Evolutionary conservation across 2,329 filamentous ascomycete genomes (phyloP).

Genomic region (Penicillium fuscoglaucum): DNA sequence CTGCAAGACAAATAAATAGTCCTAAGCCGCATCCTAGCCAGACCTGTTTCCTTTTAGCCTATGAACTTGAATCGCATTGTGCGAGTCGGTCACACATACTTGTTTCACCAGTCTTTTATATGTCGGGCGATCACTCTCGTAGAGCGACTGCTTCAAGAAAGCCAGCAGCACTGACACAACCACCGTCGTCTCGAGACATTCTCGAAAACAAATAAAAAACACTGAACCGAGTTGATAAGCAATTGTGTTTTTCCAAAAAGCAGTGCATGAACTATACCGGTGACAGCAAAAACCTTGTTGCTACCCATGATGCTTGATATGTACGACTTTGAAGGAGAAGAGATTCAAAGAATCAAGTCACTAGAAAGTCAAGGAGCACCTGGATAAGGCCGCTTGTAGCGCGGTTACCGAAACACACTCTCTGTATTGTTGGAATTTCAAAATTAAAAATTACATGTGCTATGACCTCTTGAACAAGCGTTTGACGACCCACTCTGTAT

Average conservation of each 20-base stretch:
- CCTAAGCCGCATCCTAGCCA: slow-evolving; percentile 70
- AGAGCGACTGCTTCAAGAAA: slow-evolving; percentile 79
- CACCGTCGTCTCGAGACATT: slow-evolving; percentile 79
- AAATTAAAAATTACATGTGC: neutral
- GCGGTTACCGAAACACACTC: neutral
- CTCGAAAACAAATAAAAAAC: slow-evolving; percentile 61
- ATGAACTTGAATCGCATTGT: neutral
- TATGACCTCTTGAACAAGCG: neutral
- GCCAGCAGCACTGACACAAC: slow-evolving; percentile 84
- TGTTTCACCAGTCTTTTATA: slow-evolving; percentile 70
- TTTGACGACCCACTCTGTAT: neutral
- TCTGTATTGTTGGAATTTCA: neutral
- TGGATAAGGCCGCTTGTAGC: neutral
- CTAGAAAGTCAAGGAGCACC: neutral
- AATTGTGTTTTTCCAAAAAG: neutral
- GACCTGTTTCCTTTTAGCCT: slow-evolving; percentile 37
- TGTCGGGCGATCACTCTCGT: slow-evolving; percentile 58
- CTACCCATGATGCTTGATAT: slow-evolving; percentile 17
- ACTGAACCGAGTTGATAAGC: slow-evolving; percentile 14
- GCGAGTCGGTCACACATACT: slow-evolving; percentile 5
- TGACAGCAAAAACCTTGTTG: slow-evolving; percentile 26
- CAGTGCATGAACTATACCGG: slow-evolving; percentile 11
- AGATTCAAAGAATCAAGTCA: neutral
- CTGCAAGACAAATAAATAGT: slow-evolving; percentile 63
- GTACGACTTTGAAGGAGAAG: neutral